Evolutionary conservation across 192 early-diverging fungal genomes (phyloP).

Genomic region (Umbelopsis vinacea): DNA sequence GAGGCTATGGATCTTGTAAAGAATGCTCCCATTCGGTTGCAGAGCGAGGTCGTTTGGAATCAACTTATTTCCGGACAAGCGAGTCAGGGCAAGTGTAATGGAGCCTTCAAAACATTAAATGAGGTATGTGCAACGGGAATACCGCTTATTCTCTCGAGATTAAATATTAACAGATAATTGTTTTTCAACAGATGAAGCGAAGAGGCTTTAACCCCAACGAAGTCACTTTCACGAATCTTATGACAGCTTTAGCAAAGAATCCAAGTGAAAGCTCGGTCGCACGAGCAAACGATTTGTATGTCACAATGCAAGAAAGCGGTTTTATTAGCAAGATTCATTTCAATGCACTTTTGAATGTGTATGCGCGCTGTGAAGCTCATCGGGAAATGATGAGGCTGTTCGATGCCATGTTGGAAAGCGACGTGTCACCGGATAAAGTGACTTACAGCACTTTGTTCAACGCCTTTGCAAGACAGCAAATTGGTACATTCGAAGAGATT

Average conservation of each 20-base stretch:
- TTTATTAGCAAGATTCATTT: constrained; percentile 4
- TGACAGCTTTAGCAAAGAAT: constrained; percentile 26
- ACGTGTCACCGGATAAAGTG: constrained; percentile 7
- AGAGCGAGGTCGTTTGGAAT: constrained; percentile 33
- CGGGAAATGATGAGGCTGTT: constrained; percentile 6
- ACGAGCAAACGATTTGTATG: constrained; percentile 8
- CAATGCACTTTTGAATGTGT: constrained; percentile 26
- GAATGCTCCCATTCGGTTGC: constrained; percentile 7
- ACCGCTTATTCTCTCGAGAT: neutral
- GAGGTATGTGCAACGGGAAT: constrained; percentile 11
- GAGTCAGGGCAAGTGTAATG: constrained; percentile 3
- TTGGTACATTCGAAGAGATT: neutral
- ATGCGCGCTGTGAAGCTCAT: constrained; percentile 10
- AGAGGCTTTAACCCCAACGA: constrained; percentile 34
- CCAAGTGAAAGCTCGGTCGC: constrained; percentile 5
- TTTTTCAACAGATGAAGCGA: constrained; percentile 35
- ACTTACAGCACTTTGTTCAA: constrained; percentile 28
- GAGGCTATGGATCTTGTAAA: constrained; percentile 25
- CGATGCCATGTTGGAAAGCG: neutral
- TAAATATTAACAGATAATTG: neutral
- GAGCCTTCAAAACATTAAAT: constrained; percentile 4
- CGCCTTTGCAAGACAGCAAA: constrained; percentile 7
- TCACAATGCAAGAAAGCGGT: neutral
- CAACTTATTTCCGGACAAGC: constrained; percentile 25
- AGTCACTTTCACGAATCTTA: constrained; percentile 33